Percentiles rank a stretch among this genome's conserved stretches.
phyloP scores from a whole-genome alignment of 306 rosid genomes.

The Comarum palustre region DNA sequence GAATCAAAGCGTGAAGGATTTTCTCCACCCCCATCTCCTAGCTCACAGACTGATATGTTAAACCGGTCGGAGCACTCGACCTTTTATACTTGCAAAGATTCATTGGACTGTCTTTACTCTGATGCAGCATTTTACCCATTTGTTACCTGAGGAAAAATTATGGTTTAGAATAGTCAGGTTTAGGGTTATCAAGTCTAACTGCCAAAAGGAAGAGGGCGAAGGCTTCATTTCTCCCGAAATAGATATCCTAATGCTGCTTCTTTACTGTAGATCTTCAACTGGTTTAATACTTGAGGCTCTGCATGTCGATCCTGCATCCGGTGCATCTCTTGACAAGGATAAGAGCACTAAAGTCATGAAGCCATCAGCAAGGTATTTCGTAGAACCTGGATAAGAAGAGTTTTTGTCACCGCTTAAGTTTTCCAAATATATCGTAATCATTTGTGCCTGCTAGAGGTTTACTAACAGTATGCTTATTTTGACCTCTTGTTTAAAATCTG shows the following conservation, averaged over 20 bases:
- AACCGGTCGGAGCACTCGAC: constrained; percentile 99
- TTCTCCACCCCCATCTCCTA: constrained; percentile 89
- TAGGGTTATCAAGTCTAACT: constrained; percentile 63
- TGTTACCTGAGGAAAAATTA: constrained; percentile 68
- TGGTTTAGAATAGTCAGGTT: constrained; percentile 77
- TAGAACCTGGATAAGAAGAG: background rate
- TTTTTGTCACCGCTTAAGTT: background rate
- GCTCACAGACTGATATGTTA: constrained; percentile 70
- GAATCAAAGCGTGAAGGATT: constrained; percentile 63
- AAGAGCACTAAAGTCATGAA: constrained; percentile 61
- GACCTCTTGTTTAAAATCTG: background rate
- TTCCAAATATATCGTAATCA: background rate
- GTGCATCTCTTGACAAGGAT: constrained; percentile 73
- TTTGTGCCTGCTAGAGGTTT: background rate
- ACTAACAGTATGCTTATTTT: background rate
- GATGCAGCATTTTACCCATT: constrained; percentile 79
- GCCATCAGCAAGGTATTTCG: constrained; percentile 64
- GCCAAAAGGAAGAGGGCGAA: constrained; percentile 62
- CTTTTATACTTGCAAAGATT: constrained; percentile 96
- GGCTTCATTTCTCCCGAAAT: constrained; percentile 50
- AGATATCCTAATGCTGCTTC: constrained; percentile 48
- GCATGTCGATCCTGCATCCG: constrained; percentile 98
- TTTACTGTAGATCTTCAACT: constrained; percentile 77
- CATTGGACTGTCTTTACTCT: constrained; percentile 90
- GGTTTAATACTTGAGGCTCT: constrained; percentile 93